These are phyloP conservation scores for Acer campestre DNA, from an alignment of 345 rosid species.

Conservation along the genomic window DNA sequence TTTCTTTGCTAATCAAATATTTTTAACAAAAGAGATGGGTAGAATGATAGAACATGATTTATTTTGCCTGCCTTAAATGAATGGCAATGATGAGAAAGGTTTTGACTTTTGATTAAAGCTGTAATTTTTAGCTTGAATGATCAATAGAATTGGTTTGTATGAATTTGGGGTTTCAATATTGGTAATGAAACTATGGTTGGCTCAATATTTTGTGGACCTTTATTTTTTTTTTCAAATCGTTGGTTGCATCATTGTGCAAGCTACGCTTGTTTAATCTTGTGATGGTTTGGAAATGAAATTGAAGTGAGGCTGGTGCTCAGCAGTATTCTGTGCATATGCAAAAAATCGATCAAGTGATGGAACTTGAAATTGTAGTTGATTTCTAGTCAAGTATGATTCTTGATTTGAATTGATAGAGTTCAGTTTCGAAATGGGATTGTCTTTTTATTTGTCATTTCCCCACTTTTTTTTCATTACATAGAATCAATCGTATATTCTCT, in stretches of 20 bases:
- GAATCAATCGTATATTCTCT: not conserved
- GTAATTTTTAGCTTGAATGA: not conserved
- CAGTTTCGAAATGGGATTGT: not conserved
- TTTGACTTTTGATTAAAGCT: not conserved
- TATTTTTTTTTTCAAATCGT: not conserved
- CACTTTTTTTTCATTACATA: not conserved
- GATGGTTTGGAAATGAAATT: not conserved
- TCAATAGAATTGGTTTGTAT: not conserved
- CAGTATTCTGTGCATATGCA: not conserved
- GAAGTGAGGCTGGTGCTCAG: not conserved
- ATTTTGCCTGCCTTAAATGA: not conserved
- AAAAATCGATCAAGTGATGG: not conserved
- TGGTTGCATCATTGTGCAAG: not conserved
- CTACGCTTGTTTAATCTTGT: not conserved
- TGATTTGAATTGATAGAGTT: not conserved
- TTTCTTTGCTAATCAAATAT: not conserved
- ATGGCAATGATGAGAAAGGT: not conserved
- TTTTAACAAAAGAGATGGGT: not conserved
- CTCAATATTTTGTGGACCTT: not conserved
- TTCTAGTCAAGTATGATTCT: not conserved
- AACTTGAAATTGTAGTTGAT: not conserved
- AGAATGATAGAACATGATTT: not conserved
- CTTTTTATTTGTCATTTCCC: not conserved
- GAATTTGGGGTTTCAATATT: not conserved
- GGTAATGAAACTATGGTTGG: not conserved